A percentile compares a stretch with the other conserved stretches of the same genome.
phyloP scores from a whole-genome alignment of 805 yeast species.

The Wickerhamomyces mucosus region DNA sequence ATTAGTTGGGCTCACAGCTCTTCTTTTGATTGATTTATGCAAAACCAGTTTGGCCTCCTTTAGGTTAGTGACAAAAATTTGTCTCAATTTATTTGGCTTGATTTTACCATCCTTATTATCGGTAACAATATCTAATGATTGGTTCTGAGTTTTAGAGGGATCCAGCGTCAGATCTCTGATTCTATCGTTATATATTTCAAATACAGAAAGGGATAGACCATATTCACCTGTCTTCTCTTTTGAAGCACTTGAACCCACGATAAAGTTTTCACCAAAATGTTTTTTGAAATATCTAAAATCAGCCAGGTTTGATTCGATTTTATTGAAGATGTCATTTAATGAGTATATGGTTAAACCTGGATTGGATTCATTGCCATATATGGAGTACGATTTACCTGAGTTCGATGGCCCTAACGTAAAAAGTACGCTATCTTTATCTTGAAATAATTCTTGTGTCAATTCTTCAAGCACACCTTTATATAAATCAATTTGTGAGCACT shows the following conservation, averaged over 20 bases:
- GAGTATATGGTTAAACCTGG: slow-evolving; percentile 30
- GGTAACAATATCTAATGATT: slow-evolving; percentile 30
- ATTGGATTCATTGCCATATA: slow-evolving; percentile 25
- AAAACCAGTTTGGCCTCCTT: slow-evolving; percentile 29
- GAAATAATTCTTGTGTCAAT: slow-evolving; percentile 13
- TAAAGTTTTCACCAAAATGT: slow-evolving; percentile 16
- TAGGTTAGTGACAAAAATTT: slow-evolving; percentile 26
- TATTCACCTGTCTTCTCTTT: slow-evolving; percentile 13
- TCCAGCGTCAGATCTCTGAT: slow-evolving; percentile 29
- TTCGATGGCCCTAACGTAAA: slow-evolving; percentile 47
- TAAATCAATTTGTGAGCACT: slow-evolving; percentile 25
- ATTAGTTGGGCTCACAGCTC: slow-evolving; percentile 34
- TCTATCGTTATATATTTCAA: slow-evolving; percentile 42
- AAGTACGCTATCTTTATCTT: slow-evolving; percentile 31
- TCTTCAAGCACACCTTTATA: slow-evolving; percentile 22
- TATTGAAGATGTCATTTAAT: slow-evolving; percentile 25
- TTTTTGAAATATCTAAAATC: slow-evolving; percentile 10
- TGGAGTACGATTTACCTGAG: slow-evolving; percentile 36
- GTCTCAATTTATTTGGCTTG: slow-evolving; percentile 34
- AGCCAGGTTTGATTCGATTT: slow-evolving; percentile 13
- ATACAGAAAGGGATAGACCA: slow-evolving; percentile 41
- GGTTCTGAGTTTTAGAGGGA: slow-evolving; percentile 15
- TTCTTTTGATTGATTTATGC: slow-evolving; percentile 28
- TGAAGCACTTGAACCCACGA: slow-evolving; percentile 15
- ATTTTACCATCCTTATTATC: slow-evolving; percentile 34